phyloP scores from a whole-genome alignment of 352 stramenopile genomes.

The Phytophthora palmivora region DNA sequence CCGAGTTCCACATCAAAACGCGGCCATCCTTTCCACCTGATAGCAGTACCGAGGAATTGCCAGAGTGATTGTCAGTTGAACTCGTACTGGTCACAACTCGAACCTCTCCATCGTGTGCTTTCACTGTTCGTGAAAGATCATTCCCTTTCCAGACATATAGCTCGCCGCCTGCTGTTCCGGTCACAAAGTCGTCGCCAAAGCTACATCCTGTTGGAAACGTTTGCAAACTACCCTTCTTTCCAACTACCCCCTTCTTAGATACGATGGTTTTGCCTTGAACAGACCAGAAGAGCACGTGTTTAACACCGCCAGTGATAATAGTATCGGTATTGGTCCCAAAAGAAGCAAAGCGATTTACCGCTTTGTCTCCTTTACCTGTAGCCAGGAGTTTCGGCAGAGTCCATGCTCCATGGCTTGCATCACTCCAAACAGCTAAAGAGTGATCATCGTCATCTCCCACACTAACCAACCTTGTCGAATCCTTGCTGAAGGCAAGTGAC shows the following conservation, averaged over 20 bases:
- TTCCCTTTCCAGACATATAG: slow-evolving; percentile 68
- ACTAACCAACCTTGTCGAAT: slow-evolving; percentile 67
- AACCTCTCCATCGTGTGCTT: slow-evolving; percentile 69
- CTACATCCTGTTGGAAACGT: slow-evolving; percentile 53
- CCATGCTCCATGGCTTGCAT: slow-evolving; percentile 75
- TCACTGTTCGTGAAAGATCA: slow-evolving; percentile 56
- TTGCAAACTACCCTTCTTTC: slow-evolving; percentile 68
- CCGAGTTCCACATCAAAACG: slow-evolving; percentile 68
- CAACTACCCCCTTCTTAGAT: slow-evolving; percentile 63
- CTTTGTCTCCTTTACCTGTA: slow-evolving; percentile 63
- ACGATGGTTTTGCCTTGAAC: slow-evolving; percentile 62
- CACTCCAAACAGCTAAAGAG: slow-evolving; percentile 78
- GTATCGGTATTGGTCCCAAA: slow-evolving; percentile 46
- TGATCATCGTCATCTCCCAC: slow-evolving; percentile 87
- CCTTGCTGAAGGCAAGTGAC: slow-evolving; percentile 68
- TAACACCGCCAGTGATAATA: slow-evolving; percentile 67
- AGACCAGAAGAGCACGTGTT: slow-evolving; percentile 77
- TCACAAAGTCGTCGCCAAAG: slow-evolving; percentile 62
- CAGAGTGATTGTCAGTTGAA: slow-evolving; percentile 12
- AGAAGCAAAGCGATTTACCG: slow-evolving; percentile 57
- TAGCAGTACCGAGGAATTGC: slow-evolving; percentile 36
- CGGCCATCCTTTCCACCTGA: slow-evolving; percentile 80
- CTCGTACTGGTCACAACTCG: slow-evolving; percentile 42
- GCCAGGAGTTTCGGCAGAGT: slow-evolving; percentile 52
- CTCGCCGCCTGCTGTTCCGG: slow-evolving; percentile 55